Base-by-base conservation (phyloP, 1,284 basidiomycete genomes). In the Afroboletus lepidellus region DNA sequence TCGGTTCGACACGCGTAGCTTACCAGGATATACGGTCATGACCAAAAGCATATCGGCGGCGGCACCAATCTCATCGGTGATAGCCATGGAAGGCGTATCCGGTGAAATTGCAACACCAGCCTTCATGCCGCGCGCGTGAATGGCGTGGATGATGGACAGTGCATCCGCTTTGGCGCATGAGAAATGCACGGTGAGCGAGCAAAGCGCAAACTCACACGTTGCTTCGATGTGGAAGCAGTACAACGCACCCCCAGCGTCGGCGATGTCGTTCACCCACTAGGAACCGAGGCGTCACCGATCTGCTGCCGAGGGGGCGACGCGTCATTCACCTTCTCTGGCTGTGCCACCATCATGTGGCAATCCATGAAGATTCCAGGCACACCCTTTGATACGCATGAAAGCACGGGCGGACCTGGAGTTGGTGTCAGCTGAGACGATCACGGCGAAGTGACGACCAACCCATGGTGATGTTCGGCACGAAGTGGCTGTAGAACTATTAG, bases 311-410 rank as follows among this genome's bases (percentile, higher is more conserved):
- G 29, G 41, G 16, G 32, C 29, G 29, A 20, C 25, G 46, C 21
- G 39, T n/a, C 9, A 36, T 16, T 45, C 63, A 92, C 94, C 79
- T 89, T 87, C 63, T 90, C 90, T 3, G 97, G 97, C 56, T 98
- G 79, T 0, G 94, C 74, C 16, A 99, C 97, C 97, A 99, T 99
- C 97, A 99, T 99, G 74, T 99, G 97, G 74, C 95, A 98, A 73
- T 99, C 97, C 96, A 99, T 99, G 75, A 95, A 99, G 60, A 98
- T 96, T 51, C 87, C 90, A 6, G 95, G 94, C 20, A 98, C 82
- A 42, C 87, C 84, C 72, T 95, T 94, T 50, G 82, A 78, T n/a
- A 99, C 89, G 59, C 87, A 92, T 20, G 87, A 78, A 33, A 99
- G 80, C 46, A 99, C 83, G 3, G 96, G 96, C 25, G 94, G 87